phyloP scores from a whole-genome alignment of 495 filamentous ascomycete genomes.

The Xylaria intraflava region DNA sequence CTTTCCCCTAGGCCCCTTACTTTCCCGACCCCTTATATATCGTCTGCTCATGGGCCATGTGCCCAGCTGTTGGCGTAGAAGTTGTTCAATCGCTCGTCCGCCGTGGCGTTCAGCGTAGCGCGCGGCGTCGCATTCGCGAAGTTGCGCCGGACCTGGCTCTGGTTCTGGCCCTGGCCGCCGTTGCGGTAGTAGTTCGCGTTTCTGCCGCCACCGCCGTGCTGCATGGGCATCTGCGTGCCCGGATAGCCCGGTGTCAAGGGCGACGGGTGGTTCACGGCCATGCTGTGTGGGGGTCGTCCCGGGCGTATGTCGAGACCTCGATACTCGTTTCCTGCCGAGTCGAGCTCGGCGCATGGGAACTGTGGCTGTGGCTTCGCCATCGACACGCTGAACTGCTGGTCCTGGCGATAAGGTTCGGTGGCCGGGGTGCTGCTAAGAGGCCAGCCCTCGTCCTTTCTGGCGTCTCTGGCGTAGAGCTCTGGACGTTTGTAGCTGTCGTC shows the following conservation, averaged over 20 bases:
- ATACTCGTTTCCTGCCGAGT: neutral
- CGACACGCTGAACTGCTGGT: neutral
- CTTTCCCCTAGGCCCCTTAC: neutral
- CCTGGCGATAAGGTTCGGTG: neutral
- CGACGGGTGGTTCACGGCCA: slow-evolving; percentile 1
- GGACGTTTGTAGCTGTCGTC: neutral
- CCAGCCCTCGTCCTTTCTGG: neutral
- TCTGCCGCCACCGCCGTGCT: neutral
- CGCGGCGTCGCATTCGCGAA: neutral
- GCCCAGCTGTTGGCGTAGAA: slow-evolving; percentile 24
- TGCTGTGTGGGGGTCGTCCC: neutral
- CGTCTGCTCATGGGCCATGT: neutral
- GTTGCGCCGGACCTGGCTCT: neutral
- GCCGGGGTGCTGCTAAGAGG: neutral
- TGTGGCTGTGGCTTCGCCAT: neutral
- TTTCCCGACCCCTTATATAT: neutral
- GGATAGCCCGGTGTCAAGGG: slow-evolving; percentile 8
- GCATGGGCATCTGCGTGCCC: slow-evolving; percentile 2
- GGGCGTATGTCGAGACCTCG: neutral
- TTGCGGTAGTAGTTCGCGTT: neutral
- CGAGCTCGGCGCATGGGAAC: slow-evolving; percentile 6
- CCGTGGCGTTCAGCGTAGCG: slow-evolving; percentile 14
- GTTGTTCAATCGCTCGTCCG: slow-evolving; percentile 7
- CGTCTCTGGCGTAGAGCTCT: neutral
- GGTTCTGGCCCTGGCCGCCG: neutral